phyloP scores from a whole-genome alignment of 768 basidiomycete species.

The Serendipita indica region DNA sequence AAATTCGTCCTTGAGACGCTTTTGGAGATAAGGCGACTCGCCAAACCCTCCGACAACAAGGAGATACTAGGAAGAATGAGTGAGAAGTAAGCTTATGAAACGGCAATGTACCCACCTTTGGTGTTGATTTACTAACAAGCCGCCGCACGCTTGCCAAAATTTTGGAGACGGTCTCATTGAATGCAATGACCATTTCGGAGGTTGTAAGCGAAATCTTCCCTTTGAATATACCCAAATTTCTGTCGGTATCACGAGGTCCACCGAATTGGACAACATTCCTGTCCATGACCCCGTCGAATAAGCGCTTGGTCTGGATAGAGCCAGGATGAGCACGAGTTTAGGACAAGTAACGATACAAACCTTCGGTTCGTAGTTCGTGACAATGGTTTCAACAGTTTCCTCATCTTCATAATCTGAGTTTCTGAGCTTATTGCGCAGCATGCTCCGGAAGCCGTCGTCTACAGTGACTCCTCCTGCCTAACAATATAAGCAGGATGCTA shows the following conservation, averaged over 20 bases:
- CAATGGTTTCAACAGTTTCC: neutral
- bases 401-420: neutral
- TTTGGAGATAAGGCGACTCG: neutral
- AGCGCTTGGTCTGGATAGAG: neutral
- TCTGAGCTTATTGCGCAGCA: conserved; percentile 8
- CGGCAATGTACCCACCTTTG: neutral
- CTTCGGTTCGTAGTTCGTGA: neutral
- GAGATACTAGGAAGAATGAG: neutral
- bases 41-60: neutral
- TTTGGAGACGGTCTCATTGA: neutral
- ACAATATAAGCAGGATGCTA: neutral
- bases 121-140: neutral
- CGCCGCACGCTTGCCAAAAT: neutral
- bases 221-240: neutral
- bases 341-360: too few relatives aligned
- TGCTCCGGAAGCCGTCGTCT: conserved; percentile 1
- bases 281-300: neutral
- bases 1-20: neutral
- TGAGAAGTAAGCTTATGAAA: neutral
- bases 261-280: neutral
- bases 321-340: neutral
- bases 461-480: neutral
- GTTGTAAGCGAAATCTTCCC: neutral
- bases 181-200: neutral
- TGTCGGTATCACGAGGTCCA: neutral